Conservation (phyloP, 2,329 filamentous ascomycete species). For the Fusarium humuli region DNA sequence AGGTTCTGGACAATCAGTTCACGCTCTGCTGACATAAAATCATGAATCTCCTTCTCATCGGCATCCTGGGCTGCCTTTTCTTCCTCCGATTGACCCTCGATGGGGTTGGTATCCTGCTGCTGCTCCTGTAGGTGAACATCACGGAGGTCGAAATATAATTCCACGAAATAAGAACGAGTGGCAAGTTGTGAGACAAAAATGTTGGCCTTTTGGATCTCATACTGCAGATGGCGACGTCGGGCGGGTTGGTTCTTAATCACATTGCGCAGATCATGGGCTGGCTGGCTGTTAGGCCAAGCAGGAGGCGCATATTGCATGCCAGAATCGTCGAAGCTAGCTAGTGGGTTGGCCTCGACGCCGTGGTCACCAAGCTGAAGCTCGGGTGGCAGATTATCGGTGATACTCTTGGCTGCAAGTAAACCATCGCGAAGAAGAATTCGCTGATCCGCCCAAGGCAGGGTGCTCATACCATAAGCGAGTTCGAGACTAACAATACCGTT, state of each 20-base stretch:
- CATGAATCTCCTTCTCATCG: constrained; percentile 64
- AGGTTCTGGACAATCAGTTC: constrained; percentile 86
- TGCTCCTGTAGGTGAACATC: constrained; percentile 70
- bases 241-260: constrained; percentile 62
- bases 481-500: constrained; percentile 83
- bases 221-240: constrained; percentile 72
- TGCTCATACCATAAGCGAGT: constrained; percentile 82
- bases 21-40: constrained; percentile 78
- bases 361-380: constrained; percentile 71
- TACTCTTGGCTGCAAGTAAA: constrained; percentile 75
- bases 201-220: constrained; percentile 92
- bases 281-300: constrained; percentile 59
- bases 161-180: constrained; percentile 85
- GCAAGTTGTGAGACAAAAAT: constrained; percentile 85
- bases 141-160: constrained; percentile 83
- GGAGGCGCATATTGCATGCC: constrained; percentile 66
- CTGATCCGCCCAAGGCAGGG: constrained; percentile 83
- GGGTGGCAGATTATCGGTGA: constrained; percentile 74
- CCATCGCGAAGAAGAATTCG: constrained; percentile 77
- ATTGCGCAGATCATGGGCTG: constrained; percentile 63
- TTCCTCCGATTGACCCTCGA: constrained; percentile 53
- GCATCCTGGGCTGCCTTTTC: constrained; percentile 54
- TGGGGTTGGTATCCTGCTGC: constrained; percentile 52
- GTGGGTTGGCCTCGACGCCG: constrained; percentile 51
- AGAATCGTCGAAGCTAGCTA: constrained; percentile 57